Evolutionary conservation across 441 rosid species (phyloP).

Genomic region (Populus hybrid): DNA sequence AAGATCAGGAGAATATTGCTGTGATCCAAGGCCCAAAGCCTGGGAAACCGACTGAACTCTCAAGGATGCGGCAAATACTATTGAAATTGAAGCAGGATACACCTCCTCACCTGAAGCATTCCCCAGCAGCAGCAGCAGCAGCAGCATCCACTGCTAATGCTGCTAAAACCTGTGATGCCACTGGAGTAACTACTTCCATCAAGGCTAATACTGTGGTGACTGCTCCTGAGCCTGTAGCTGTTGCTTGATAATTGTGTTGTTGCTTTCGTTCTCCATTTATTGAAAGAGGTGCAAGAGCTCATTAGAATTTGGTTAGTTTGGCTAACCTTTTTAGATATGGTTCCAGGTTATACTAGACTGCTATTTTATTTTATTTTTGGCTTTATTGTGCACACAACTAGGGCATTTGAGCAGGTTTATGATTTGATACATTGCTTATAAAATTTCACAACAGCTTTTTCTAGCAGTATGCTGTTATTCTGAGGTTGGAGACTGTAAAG

Average conservation of each 20-base stretch:
- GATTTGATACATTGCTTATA: background rate
- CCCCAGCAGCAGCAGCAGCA: slow-evolving; percentile 52
- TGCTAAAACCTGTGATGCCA: slow-evolving; percentile 21
- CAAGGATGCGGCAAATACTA: slow-evolving; percentile 78
- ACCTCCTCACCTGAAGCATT: slow-evolving; percentile 61
- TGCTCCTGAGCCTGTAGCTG: slow-evolving; percentile 40
- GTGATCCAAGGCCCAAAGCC: slow-evolving; percentile 82
- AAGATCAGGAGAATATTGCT: slow-evolving; percentile 52
- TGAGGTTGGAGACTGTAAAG: background rate
- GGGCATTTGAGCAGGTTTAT: background rate
- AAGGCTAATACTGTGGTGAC: slow-evolving; percentile 20
- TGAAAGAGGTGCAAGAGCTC: slow-evolving; percentile 2
- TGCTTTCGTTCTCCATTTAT: background rate
- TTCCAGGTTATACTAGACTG: background rate
- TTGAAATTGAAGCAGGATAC: slow-evolving; percentile 68
- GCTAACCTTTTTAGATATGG: background rate
- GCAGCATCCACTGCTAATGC: slow-evolving; percentile 37
- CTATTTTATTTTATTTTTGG: background rate
- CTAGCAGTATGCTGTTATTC: background rate
- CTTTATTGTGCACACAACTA: slow-evolving; percentile 3
- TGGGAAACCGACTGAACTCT: slow-evolving; percentile 83
- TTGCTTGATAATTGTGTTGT: slow-evolving; percentile 35
- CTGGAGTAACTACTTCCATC: slow-evolving; percentile 15
- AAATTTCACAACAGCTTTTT: background rate
- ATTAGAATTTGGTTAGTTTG: background rate